Evolutionary conservation across 306 rosid genomes (phyloP).

Genomic region (Luffa aegyptiaca): DNA sequence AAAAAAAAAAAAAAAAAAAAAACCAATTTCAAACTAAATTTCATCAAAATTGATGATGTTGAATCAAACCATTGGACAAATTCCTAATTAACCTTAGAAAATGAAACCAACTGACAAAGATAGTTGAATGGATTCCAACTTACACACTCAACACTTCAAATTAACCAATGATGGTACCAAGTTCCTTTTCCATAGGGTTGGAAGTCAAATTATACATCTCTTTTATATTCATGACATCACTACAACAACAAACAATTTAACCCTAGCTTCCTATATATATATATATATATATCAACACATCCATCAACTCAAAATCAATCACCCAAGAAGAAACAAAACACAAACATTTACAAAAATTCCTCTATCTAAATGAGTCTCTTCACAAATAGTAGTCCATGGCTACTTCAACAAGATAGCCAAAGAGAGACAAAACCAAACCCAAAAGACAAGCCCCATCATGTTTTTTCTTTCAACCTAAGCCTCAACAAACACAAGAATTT

Average conservation of each 20-base stretch:
- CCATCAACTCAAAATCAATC: background rate
- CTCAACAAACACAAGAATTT: slow-evolving; percentile 33
- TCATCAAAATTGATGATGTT: too few species aligned
- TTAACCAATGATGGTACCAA: background rate
- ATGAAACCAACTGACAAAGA: too few species aligned
- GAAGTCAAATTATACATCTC: background rate
- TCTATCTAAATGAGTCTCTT: background rate
- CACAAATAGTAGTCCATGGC: background rate
- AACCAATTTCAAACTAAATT: too few species aligned
- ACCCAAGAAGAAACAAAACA: background rate
- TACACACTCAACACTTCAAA: background rate
- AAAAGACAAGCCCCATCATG: background rate
- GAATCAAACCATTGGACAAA: too few species aligned
- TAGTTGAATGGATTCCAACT: background rate
- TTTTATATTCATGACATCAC: background rate
- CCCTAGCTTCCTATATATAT: background rate
- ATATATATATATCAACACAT: background rate
- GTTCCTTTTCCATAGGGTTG: background rate
- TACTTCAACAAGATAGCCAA: background rate
- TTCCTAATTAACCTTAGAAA: too few species aligned
- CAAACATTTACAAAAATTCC: background rate
- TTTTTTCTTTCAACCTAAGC: slow-evolving; percentile 46
- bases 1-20: too few species aligned
- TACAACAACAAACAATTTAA: background rate
- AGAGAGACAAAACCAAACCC: background rate